These are phyloP conservation scores for Trifolium dubium DNA, from an alignment of 306 rosid species.

Conservation along the genomic window DNA sequence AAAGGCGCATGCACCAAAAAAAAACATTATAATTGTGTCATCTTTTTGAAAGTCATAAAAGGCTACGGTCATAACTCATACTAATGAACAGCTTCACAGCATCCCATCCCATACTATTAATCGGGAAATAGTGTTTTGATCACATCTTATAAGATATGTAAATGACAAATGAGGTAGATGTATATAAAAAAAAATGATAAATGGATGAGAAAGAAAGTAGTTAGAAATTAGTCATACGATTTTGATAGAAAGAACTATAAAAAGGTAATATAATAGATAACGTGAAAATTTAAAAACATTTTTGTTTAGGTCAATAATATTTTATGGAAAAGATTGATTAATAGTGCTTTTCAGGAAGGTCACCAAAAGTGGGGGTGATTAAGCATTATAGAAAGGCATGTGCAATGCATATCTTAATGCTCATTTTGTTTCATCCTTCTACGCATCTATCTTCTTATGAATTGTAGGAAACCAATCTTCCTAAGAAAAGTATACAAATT, in stretches of 20 bases:
- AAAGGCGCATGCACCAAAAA: constrained; percentile 37
- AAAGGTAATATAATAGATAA: no score
- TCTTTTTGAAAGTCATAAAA: constrained; percentile 51
- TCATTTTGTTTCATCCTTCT: neutral
- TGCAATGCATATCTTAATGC: neutral
- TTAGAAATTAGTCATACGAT: neutral
- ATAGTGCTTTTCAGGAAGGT: constrained; percentile 15
- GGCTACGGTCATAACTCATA: neutral
- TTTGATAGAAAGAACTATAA: neutral
- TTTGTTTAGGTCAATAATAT: neutral
- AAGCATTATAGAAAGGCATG: constrained; percentile 23
- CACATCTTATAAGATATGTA: neutral
- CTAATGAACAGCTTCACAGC: no score
- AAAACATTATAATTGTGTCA: constrained; percentile 25
- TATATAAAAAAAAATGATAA: neutral
- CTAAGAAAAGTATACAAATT: no score
- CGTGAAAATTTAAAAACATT: neutral
- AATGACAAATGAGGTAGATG: neutral
- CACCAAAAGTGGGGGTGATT: neutral
- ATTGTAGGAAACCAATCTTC: no score
- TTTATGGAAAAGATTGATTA: neutral
- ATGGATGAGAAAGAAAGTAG: neutral
- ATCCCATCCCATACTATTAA: neutral
- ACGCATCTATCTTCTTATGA: neutral
- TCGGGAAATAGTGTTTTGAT: neutral